These are phyloP conservation scores for Colletotrichum shisoi DNA, from an alignment of 2,329 filamentous ascomycete species.

Conservation along the genomic window DNA sequence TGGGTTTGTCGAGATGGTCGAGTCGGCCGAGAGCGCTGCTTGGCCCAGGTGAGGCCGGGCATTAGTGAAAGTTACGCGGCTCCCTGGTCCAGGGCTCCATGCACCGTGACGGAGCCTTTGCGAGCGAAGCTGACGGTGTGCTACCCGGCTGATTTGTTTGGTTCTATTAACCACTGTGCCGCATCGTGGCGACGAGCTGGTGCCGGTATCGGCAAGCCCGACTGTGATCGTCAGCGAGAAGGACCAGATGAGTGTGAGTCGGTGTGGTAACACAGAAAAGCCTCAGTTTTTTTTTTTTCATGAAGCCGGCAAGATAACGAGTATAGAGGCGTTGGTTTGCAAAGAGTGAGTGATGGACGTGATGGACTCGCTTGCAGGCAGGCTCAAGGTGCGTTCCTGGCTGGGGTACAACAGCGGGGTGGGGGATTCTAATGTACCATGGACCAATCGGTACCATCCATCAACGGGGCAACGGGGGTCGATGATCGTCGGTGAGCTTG, in stretches of 20 bases:
- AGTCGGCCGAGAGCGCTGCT: slow-evolving; percentile 11
- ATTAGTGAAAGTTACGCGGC: slow-evolving; percentile 7
- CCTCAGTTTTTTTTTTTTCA: slow-evolving; percentile 17
- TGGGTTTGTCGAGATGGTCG: slow-evolving; percentile 24
- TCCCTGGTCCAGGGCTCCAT: slow-evolving; percentile 29
- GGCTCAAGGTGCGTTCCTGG: slow-evolving; percentile 7
- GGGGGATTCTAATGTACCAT: slow-evolving; percentile 19
- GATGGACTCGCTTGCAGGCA: background rate
- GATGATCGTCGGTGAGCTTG: slow-evolving; percentile 34
- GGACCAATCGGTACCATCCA: background rate
- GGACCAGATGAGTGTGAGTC: background rate
- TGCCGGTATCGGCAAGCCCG: slow-evolving; percentile 30
- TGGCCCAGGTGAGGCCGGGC: slow-evolving; percentile 21
- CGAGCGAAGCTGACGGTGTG: slow-evolving; percentile 1
- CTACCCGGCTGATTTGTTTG: background rate
- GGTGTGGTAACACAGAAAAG: background rate
- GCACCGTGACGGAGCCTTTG: slow-evolving; percentile 20
- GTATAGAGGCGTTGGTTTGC: slow-evolving; percentile 7
- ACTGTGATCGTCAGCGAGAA: slow-evolving; percentile 2
- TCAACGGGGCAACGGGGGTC: slow-evolving; percentile 3
- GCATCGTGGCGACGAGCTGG: slow-evolving; percentile 2
- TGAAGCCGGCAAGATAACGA: slow-evolving; percentile 9
- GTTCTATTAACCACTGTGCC: background rate
- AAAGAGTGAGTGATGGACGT: background rate
- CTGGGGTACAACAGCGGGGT: slow-evolving; percentile 22